These are phyloP conservation scores for Cordyceps cateniannulata DNA, from an alignment of 2,329 filamentous ascomycete species.

Conservation along the genomic window DNA sequence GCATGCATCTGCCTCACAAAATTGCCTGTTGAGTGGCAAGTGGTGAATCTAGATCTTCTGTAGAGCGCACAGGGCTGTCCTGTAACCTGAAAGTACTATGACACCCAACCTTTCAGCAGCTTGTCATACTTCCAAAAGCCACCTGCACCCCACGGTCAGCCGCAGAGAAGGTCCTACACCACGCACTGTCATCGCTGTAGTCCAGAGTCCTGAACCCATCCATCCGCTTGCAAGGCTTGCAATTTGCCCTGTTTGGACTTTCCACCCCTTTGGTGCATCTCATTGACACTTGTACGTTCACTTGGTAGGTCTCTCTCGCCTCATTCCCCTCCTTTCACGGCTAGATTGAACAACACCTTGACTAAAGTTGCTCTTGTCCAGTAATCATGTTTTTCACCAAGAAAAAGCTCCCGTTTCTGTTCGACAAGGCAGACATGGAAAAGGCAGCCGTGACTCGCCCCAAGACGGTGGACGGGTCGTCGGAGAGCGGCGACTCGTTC, in stretches of 20 bases:
- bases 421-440: conserved; percentile 3
- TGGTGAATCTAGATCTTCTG: neutral
- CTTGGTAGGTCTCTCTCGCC: too few relatives aligned
- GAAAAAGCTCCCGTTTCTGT: conserved; percentile 6
- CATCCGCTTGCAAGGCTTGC: neutral
- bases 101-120: neutral
- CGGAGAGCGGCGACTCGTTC: conserved; percentile 9
- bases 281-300: neutral
- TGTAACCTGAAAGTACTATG: neutral
- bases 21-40: neutral
- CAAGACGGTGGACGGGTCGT: conserved; percentile 5
- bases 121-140: neutral
- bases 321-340: neutral
- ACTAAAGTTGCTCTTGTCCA: neutral
- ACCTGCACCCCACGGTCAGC: neutral
- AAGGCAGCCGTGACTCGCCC: neutral
- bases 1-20: neutral
- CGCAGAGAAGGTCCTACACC: neutral
- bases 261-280: neutral
- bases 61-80: neutral
- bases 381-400: conserved; percentile 5
- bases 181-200: neutral
- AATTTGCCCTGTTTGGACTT: neutral
- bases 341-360: too few relatives aligned
- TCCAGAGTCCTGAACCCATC: neutral